Base-by-base conservation (phyloP, 768 basidiomycete species). In the Boletus sp. region DNA sequence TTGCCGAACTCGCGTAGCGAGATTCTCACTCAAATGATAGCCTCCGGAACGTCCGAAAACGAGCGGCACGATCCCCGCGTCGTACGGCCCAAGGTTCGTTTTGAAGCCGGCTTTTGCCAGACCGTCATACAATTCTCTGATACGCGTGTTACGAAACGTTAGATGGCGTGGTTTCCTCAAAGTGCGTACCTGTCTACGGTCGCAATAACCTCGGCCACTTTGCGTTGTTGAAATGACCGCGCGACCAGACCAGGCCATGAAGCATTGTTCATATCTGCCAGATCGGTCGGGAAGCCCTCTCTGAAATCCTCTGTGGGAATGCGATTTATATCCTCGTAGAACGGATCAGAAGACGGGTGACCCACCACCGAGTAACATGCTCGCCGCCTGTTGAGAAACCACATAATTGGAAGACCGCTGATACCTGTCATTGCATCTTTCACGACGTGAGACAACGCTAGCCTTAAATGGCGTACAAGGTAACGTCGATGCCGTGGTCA, bases 101-200 rank as follows among this genome's bases (percentile, higher is more conserved):
- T 66, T 65, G 57, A 76, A 71, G 9, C 72, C 72, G 9, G 67
- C 70, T 49, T 63, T 68, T 14, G 63, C 50, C 20, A 77, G 65
- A 33, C 71, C 71, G 11, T 74, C 71, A 4, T 73, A 66, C 29
- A 72, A 52, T 12, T 69, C 67, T 58, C 70, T 76, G 36, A 28
- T 18, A 30, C 18, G n/a, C 5, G 32, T 17, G 36, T 44, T n/a
- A 10, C 40, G 32, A 55, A 24, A 40, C 15, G 35, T n/a, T 10
- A 15, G 30, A 41, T 40, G 30, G 20, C 24, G 18, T 50, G 18
- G 12, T 9, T 18, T 18, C n/a, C 6, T 24, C 5, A 12, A 18
- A 18, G 18, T 17, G 29, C 46, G n/a, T 36, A 52, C 52, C 44
- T 56, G 40, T 48, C 55, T 4, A 49, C 51, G 11, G 48, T 54